These are phyloP conservation scores for Cicer pinnatifidum DNA, from an alignment of 306 rosid genomes.

Conservation along the genomic window DNA sequence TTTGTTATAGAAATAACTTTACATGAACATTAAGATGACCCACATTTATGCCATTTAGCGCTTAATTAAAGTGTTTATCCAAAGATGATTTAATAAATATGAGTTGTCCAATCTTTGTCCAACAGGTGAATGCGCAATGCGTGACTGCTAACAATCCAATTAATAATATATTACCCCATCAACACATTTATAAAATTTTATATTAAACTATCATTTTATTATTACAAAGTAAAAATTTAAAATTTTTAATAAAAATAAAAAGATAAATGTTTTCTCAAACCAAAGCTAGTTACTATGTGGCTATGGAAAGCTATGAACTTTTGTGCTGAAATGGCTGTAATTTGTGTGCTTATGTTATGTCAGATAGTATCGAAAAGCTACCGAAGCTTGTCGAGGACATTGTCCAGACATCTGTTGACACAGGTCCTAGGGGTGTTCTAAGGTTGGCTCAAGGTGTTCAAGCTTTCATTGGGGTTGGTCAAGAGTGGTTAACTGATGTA, in stretches of 20 bases:
- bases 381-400: conserved; percentile 95
- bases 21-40: no score
- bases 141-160: not conserved
- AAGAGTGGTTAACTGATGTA: conserved; percentile 84
- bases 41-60: no score
- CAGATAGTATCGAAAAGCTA: conserved; percentile 71
- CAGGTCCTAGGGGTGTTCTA: conserved; percentile 88
- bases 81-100: no score
- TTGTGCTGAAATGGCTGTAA: conserved; percentile 7
- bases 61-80: no score
- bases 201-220: not conserved
- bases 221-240: not conserved
- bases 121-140: not conserved
- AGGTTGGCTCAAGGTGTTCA: conserved; percentile 90
- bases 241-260: no score
- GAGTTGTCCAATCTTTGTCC: not conserved
- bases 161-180: not conserved
- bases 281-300: not conserved
- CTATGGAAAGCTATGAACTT: not conserved
- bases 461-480: conserved; percentile 86
- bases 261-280: not conserved
- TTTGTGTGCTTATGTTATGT: conserved; percentile 35
- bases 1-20: no score
- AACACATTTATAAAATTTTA: not conserved
- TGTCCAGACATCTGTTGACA: conserved; percentile 74